phyloP scores from a whole-genome alignment of 192 early-diverging fungal genomes.

The Linnemannia zychae region DNA sequence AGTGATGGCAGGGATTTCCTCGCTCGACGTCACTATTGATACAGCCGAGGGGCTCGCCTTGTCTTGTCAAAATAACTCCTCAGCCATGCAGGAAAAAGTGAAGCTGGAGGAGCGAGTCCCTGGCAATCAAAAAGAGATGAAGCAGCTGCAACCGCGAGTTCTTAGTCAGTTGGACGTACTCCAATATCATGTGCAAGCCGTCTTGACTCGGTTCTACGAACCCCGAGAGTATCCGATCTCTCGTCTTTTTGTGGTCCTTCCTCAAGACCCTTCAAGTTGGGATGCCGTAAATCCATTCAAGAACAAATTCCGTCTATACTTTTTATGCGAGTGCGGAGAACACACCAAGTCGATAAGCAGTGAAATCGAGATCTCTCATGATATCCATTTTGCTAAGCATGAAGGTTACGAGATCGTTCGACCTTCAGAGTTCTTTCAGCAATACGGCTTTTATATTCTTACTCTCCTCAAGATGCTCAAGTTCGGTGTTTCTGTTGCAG shows the following conservation, averaged over 20 bases:
- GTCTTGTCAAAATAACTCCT: too few species aligned
- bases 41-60: too few species aligned
- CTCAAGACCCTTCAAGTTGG: constrained; percentile 20
- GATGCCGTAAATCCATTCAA: constrained; percentile 3
- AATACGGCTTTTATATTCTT: constrained; percentile 16
- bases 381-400: constrained; percentile 35
- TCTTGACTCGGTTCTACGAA: constrained; percentile 21
- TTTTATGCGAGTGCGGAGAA: constrained; percentile 36
- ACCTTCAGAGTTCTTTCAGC: constrained; percentile 26
- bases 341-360: constrained; percentile 16
- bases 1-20: too few species aligned
- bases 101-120: neutral
- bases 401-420: constrained; percentile 19
- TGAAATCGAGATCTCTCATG: neutral
- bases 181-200: constrained; percentile 14
- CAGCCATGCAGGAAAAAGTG: neutral
- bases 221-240: constrained; percentile 24
- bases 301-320: constrained; percentile 24
- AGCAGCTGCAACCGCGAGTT: constrained; percentile 17
- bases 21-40: too few species aligned
- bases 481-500: constrained; percentile 19
- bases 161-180: constrained; percentile 15
- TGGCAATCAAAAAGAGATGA: constrained; percentile 12
- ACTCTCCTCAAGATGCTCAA: constrained; percentile 29
- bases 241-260: constrained; percentile 25